phyloP scores from a whole-genome alignment of 106 monocot species.

The Vanilla planifolia region DNA sequence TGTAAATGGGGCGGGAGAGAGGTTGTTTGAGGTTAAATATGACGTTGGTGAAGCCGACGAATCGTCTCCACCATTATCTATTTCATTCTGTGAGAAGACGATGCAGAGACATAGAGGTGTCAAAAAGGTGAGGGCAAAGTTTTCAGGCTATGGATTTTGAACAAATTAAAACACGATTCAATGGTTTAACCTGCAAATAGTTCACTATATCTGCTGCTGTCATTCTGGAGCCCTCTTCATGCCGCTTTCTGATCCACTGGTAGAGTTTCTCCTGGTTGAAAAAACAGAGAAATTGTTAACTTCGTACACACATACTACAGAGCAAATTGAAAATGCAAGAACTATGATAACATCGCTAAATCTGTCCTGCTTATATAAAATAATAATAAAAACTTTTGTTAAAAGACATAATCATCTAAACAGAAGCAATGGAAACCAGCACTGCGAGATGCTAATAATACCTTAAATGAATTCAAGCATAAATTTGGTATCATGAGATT shows the following conservation, averaged over 20 bases:
- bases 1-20: slow-evolving; percentile 17
- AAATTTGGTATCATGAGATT: no score
- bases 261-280: slow-evolving; percentile 61
- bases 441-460: no score
- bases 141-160: not conserved
- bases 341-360: no score
- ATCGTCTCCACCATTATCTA: slow-evolving; percentile 72
- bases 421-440: no score
- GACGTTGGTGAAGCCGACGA: slow-evolving; percentile 36
- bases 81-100: slow-evolving; percentile 45
- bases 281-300: not conserved
- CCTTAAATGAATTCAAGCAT: no score
- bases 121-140: not conserved
- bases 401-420: no score
- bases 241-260: slow-evolving; percentile 65
- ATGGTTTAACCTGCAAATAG: slow-evolving; percentile 45
- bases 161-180: not conserved
- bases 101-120: not conserved
- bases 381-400: no score
- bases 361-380: no score
- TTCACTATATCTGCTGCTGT: slow-evolving; percentile 44
- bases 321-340: no score
- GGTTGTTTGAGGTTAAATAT: slow-evolving; percentile 14
- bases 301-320: no score
- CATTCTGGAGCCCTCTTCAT: slow-evolving; percentile 43